A percentile compares a stretch with the other conserved stretches of the same genome.
Evolutionary conservation across 257 asterid genomes (phyloP).

Genomic region (Oldenlandia corymbosa): DNA sequence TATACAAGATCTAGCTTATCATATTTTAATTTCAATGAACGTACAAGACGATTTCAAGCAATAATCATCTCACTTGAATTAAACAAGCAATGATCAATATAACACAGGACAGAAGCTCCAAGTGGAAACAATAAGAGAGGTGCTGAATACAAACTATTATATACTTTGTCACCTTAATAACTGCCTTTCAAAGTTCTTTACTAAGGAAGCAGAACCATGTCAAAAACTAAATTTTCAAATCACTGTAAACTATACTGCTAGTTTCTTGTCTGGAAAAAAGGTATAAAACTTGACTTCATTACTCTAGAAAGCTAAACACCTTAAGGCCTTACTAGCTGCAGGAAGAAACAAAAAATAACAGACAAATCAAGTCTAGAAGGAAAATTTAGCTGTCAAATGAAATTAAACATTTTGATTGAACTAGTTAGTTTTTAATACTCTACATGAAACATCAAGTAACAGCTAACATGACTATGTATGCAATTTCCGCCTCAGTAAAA

Average conservation of each 20-base stretch:
- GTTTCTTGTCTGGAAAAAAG: neutral
- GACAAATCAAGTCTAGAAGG: neutral
- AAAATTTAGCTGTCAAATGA: neutral
- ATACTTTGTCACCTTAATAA: neutral
- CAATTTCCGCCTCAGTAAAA: neutral
- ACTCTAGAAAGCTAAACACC: neutral
- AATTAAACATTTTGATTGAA: neutral
- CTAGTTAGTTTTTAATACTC: slow-evolving; percentile 2
- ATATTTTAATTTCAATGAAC: neutral
- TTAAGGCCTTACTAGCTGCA: slow-evolving; percentile 2
- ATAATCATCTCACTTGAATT: neutral
- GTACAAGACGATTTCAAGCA: neutral
- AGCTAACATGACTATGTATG: neutral
- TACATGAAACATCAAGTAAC: neutral
- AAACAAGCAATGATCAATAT: neutral
- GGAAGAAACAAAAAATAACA: too few species aligned
- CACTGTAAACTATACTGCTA: neutral
- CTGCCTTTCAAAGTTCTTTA: neutral
- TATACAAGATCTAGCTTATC: neutral
- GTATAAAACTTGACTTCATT: neutral
- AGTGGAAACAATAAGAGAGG: neutral
- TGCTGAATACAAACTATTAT: neutral
- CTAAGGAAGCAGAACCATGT: neutral
- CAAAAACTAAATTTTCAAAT: neutral
- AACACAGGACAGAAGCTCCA: neutral